Base-by-base conservation (phyloP, 208 protist species). In the Zelonia costaricensis region DNA sequence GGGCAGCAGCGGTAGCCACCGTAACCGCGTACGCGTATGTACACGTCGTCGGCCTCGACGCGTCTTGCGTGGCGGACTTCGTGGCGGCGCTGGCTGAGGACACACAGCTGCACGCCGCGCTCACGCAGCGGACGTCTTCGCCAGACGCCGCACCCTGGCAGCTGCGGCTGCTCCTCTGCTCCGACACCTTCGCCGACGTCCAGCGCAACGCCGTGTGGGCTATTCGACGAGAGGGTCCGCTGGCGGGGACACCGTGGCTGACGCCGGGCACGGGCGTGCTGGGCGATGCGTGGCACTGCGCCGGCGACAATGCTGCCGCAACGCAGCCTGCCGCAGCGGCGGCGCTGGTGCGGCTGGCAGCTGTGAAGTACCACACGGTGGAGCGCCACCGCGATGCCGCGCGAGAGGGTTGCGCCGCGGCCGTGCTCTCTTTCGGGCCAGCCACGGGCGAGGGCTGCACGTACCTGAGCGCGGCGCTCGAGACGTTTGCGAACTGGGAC, bases 141-240 rank as follows among this genome's bases (percentile, higher is more conserved):
- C 28, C 40, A 4, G 0, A 13, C 30, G 28, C 13, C 15, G 27
- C 36, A 1, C 23, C 0, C 15, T 33, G 16, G 33, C 69, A 65
- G 64, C 59, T 81, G n/a, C 82, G 86, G 16, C 18, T 90, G 27
- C 57, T 91, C 1, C 30, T 88, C 10, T 86, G 65, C 36, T 74
- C 74, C n/a, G 73, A 88, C 48, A 47, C 68, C 15, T 74, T 93
- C 33, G 33, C 45, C 0, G 72, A 76, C 23, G 67, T 35, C 1
- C 74, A 84, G 20, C 74, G 75, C 9, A 88, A 89, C 48, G 58
- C 69, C 0, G 87, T 93, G 10, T 91, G 78, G 58, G 73, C 69
- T n/a, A 66, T 92, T 8, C 39, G 48, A 2, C 54, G 45, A n/a
- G 4, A 5, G 12, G 28, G 20, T 13, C 18, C 5, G 22, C 23